Conservation (phyloP, 306 rosid species). For the Biancaea sappan region DNA sequence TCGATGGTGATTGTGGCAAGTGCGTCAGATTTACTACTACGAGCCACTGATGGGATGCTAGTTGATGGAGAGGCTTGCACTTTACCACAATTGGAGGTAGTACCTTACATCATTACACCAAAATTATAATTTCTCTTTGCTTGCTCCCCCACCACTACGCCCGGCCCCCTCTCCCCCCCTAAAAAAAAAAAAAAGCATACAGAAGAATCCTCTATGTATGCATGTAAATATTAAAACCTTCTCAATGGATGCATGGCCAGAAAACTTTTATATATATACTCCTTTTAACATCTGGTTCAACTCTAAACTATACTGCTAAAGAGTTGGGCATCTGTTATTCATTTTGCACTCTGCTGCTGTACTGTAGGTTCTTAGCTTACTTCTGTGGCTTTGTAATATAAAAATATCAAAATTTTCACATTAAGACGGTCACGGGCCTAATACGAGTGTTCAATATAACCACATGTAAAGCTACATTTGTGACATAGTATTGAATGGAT, state of each 20-base stretch:
- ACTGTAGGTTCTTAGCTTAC: not conserved
- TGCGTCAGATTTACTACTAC: constrained; percentile 89
- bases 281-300: not conserved
- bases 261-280: not conserved
- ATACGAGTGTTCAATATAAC: not conserved
- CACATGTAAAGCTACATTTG: not conserved
- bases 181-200: too few species aligned
- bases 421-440: not conserved
- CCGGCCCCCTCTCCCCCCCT: too few species aligned
- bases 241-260: not conserved
- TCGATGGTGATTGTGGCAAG: constrained; percentile 91
- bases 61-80: constrained; percentile 99
- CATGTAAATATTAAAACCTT: not conserved
- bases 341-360: not conserved
- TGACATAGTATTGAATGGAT: not conserved
- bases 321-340: not conserved
- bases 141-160: too few species aligned
- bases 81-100: constrained; percentile 94
- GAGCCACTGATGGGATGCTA: constrained; percentile 98
- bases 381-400: not conserved
- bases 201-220: too few species aligned
- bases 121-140: too few species aligned
- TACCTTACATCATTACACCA: constrained; percentile 1
- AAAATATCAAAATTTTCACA: not conserved
- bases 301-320: not conserved